phyloP scores from a whole-genome alignment of 352 stramenopile genomes.

The Phytophthora uliginosa region DNA sequence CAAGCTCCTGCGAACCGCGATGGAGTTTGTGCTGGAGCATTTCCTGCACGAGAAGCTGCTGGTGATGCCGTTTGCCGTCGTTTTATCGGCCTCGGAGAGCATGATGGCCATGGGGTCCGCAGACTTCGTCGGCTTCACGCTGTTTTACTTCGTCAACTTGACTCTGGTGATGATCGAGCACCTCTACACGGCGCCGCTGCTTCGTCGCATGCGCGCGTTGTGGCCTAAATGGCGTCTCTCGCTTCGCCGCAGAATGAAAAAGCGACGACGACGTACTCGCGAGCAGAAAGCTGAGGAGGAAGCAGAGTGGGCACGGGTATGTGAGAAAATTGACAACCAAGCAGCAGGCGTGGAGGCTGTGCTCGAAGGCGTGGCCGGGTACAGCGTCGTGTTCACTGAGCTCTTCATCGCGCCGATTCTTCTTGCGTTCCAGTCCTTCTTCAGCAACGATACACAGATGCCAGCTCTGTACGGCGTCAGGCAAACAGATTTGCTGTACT shows the following conservation, averaged over 20 bases:
- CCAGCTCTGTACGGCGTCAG: constrained; percentile 94
- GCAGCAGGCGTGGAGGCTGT: constrained; percentile 95
- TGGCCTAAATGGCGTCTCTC: constrained; percentile 95
- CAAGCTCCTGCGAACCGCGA: constrained; percentile 87
- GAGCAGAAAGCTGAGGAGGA: constrained; percentile 96
- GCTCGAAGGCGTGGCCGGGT: constrained; percentile 91
- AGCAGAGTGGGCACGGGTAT: constrained; percentile 93
- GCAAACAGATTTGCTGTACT: constrained; percentile 96
- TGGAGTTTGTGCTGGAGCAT: constrained; percentile 88
- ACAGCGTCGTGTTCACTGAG: constrained; percentile 92
- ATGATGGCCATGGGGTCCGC: constrained; percentile 96
- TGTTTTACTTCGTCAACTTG: constrained; percentile 96
- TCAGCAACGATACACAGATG: constrained; percentile 93
- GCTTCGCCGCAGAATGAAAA: constrained; percentile 79
- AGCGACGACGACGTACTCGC: constrained; percentile 80
- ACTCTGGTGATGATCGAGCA: constrained; percentile 94
- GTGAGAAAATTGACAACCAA: constrained; percentile 96
- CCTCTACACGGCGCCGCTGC: constrained; percentile 94
- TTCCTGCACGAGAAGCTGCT: constrained; percentile 95
- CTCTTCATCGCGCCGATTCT: constrained; percentile 90
- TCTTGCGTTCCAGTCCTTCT: constrained; percentile 92
- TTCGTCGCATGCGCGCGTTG: constrained; percentile 82
- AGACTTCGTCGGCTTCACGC: constrained; percentile 97
- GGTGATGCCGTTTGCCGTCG: constrained; percentile 90
- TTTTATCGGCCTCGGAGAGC: constrained; percentile 92